A percentile compares a stretch with the other conserved stretches of the same genome.
Conservation (phyloP, 257 asterid species). For the Handroanthus guayacan region DNA sequence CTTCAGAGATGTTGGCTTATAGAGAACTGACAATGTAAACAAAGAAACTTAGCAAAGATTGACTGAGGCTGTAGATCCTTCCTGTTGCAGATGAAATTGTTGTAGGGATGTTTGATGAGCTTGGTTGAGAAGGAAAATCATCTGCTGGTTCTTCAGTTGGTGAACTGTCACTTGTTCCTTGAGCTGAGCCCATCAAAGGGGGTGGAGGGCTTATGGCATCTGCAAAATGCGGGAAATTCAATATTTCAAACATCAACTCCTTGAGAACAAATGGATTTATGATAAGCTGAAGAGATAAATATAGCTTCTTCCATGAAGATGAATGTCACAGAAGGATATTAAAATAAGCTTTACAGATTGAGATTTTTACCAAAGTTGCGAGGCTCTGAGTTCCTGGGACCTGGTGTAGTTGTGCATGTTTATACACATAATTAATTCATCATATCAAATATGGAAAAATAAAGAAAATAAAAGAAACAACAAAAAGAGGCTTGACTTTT, state of each 20-base stretch:
- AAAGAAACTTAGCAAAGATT: conserved; percentile 31
- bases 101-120: conserved; percentile 25
- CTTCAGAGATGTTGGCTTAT: background rate
- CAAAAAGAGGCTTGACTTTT: background rate
- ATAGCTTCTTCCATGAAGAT: background rate
- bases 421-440: background rate
- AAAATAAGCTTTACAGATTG: background rate
- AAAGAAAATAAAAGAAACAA: too few relatives aligned
- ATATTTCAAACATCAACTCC: background rate
- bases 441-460: background rate
- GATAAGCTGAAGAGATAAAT: background rate
- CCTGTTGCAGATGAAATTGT: conserved; percentile 27
- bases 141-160: conserved; percentile 36
- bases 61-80: background rate
- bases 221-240: conserved; percentile 32
- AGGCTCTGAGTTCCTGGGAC: conserved; percentile 38
- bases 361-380: conserved; percentile 35
- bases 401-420: conserved; percentile 25
- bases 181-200: conserved; percentile 35
- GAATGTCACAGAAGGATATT: background rate
- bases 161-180: conserved; percentile 36
- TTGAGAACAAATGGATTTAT: background rate
- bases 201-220: conserved; percentile 51
- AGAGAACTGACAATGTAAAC: conserved; percentile 15
- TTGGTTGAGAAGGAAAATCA: conserved; percentile 34